Percentiles rank a stretch among this genome's conserved stretches.
Evolutionary conservation across 768 basidiomycete species (phyloP).

Genomic region (Chalciporus sphaerocephalus): DNA sequence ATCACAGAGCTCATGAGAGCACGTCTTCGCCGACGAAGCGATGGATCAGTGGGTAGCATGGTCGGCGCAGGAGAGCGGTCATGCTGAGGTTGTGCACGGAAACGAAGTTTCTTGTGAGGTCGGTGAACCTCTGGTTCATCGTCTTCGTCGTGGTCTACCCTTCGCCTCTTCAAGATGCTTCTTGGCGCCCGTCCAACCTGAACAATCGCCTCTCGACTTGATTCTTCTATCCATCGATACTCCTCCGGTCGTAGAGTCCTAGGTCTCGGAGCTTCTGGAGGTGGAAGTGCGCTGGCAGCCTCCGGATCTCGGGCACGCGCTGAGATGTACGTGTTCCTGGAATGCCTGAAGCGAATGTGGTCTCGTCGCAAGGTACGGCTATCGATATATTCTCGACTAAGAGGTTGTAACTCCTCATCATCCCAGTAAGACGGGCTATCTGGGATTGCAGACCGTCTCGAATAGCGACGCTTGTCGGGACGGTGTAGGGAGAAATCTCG

Average conservation of each 20-base stretch:
- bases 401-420: constrained; percentile 22
- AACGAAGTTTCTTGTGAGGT: constrained; percentile 24
- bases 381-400: constrained; percentile 24
- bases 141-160: constrained; percentile 18
- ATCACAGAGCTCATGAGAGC: constrained; percentile 10
- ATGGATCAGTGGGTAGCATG: constrained; percentile 10
- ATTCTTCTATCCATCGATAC: constrained; percentile 22
- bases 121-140: constrained; percentile 1
- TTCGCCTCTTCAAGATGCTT: constrained; percentile 28
- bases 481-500: constrained; percentile 1
- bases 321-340: constrained; percentile 29
- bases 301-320: constrained; percentile 16
- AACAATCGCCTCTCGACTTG: constrained; percentile 27
- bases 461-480: constrained; percentile 7
- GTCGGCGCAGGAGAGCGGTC: constrained; percentile 10
- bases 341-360: constrained; percentile 25
- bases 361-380: constrained; percentile 22
- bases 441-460: background rate
- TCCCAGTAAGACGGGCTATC: constrained; percentile 7
- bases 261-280: constrained; percentile 14
- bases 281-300: constrained; percentile 8
- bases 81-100: constrained; percentile 7
- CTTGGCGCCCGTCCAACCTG: constrained; percentile 21
- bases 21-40: constrained; percentile 16
- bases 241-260: constrained; percentile 22